phyloP scores from a whole-genome alignment of 2,329 filamentous ascomycete genomes.

The Stagonosporopsis rhizophila region DNA sequence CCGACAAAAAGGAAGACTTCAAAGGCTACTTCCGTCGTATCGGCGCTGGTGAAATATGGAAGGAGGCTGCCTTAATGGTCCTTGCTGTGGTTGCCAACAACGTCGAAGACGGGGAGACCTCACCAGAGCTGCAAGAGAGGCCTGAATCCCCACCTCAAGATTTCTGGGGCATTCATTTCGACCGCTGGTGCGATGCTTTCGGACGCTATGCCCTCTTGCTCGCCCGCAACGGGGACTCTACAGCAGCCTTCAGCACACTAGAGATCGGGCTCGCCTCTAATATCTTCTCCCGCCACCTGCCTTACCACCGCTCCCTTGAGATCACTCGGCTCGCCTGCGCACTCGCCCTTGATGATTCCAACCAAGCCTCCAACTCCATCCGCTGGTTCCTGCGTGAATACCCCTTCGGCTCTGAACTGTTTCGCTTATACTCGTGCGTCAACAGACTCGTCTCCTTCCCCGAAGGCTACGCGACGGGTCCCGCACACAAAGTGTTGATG shows the following conservation, averaged over 20 bases:
- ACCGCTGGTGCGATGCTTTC: conserved; percentile 88
- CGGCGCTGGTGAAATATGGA: conserved; percentile 43
- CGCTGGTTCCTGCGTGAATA: conserved; percentile 86
- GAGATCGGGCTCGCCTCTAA: conserved; percentile 80
- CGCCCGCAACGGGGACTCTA: conserved; percentile 69
- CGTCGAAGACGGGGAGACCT: conserved; percentile 41
- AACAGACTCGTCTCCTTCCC: conserved; percentile 77
- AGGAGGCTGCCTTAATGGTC: conserved; percentile 44
- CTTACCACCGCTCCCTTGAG: conserved; percentile 75
- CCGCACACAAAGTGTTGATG: conserved; percentile 88
- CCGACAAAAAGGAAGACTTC: conserved; percentile 55
- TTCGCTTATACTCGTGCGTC: conserved; percentile 81
- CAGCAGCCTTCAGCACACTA: conserved; percentile 80
- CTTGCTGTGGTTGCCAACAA: conserved; percentile 46
- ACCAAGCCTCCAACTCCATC: conserved; percentile 75
- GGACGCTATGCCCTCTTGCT: conserved; percentile 83
- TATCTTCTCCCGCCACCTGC: conserved; percentile 76
- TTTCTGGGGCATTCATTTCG: conserved; percentile 81
- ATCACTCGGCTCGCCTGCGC: conserved; percentile 85
- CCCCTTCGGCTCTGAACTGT: conserved; percentile 80
- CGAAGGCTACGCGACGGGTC: conserved; percentile 77
- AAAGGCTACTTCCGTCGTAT: conserved; percentile 46
- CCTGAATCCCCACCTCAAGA: conserved; percentile 54
- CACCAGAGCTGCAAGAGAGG: conserved; percentile 38
- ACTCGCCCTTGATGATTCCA: conserved; percentile 77